phyloP scores from a whole-genome alignment of 805 yeast genomes.

The Hanseniaspora meyeri region DNA sequence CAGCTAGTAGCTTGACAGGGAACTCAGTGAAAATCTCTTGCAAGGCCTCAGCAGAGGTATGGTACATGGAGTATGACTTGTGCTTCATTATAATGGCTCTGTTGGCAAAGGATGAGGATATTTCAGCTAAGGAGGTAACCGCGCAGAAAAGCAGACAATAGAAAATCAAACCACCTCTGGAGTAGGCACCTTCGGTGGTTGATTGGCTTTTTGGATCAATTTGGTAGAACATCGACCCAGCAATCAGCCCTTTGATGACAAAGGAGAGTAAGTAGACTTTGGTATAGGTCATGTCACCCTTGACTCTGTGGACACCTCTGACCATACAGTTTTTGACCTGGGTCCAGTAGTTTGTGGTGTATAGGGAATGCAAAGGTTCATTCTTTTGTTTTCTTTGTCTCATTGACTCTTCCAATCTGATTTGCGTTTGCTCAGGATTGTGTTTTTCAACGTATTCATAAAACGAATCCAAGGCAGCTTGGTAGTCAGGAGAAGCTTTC shows the following conservation, averaged over 20 bases:
- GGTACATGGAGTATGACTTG: constrained; percentile 48
- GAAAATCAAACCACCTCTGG: constrained; percentile 53
- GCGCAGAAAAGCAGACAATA: constrained; percentile 49
- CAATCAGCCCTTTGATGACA: constrained; percentile 43
- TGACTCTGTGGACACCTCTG: constrained; percentile 43
- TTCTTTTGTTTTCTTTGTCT: constrained; percentile 33
- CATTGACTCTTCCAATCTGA: constrained; percentile 32
- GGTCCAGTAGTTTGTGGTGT: constrained; percentile 35
- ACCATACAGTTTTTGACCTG: constrained; percentile 41
- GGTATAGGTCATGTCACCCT: constrained; percentile 47
- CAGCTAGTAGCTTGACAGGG: constrained; percentile 43
- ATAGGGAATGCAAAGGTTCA: constrained; percentile 31
- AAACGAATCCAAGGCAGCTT: constrained; percentile 29
- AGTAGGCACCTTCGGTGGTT: constrained; percentile 44
- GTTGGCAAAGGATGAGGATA: constrained; percentile 44
- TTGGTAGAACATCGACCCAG: constrained; percentile 49
- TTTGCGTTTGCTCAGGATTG: constrained; percentile 31
- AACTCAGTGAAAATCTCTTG: constrained; percentile 45
- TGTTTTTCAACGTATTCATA: constrained; percentile 33
- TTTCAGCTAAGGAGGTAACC: constrained; percentile 49
- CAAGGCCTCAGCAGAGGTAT: constrained; percentile 55
- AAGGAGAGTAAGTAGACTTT: constrained; percentile 41
- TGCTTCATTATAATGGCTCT: constrained; percentile 57
- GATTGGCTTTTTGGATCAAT: constrained; percentile 29
- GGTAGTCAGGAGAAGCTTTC: constrained; percentile 44